Conservation (phyloP, 306 rosid genomes). For the Lithocarpus polystachyus region DNA sequence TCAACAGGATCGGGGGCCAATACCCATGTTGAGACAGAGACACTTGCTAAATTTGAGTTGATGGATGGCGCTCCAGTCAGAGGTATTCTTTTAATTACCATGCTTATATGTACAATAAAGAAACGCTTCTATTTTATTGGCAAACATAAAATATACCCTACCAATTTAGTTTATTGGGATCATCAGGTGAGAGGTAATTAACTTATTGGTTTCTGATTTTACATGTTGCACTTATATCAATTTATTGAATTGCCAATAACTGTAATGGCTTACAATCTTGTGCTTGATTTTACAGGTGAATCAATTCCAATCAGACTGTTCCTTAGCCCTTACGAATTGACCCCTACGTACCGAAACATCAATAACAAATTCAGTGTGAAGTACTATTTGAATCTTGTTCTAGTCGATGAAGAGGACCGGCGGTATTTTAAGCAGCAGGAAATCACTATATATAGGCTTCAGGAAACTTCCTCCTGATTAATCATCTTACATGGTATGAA, state of each 20-base stretch:
- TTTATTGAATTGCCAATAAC: neutral
- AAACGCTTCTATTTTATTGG: neutral
- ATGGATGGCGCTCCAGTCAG: constrained; percentile 99
- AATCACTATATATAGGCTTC: constrained; percentile 89
- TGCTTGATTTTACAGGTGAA: constrained; percentile 63
- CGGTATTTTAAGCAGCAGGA: constrained; percentile 99
- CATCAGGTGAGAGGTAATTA: neutral
- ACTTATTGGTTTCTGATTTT: neutral
- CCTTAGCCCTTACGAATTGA: constrained; percentile 97
- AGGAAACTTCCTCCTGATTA: constrained; percentile 61
- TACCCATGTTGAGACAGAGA: constrained; percentile 99
- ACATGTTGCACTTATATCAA: neutral
- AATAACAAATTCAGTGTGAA: constrained; percentile 97
- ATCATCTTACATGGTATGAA: constrained; percentile 16
- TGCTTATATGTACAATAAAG: neutral
- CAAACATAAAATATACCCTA: neutral
- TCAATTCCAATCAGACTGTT: constrained; percentile 97
- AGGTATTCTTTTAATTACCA: constrained; percentile 49
- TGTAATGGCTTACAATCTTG: constrained; percentile 3
- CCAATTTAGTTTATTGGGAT: neutral
- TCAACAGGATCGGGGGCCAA: constrained; percentile 98
- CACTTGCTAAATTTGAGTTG: constrained; percentile 92
- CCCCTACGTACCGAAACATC: constrained; percentile 91
- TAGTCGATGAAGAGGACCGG: constrained; percentile 96
- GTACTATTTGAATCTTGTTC: constrained; percentile 92